phyloP scores from a whole-genome alignment of 345 rosid species.

The Moringa oleifera region DNA sequence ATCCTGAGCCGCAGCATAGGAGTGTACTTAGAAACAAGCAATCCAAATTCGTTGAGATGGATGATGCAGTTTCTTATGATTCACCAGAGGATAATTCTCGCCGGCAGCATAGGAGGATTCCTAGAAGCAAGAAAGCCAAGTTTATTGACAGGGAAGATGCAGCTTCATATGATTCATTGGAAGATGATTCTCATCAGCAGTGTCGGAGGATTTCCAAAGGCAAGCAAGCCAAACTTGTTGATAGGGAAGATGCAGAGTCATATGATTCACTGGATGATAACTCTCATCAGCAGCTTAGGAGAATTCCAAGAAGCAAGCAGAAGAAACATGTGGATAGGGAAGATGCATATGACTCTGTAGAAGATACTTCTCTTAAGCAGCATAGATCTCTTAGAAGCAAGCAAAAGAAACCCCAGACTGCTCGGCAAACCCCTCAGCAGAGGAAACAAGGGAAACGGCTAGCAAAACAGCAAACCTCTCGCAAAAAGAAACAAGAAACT shows the following conservation, averaged over 20 bases:
- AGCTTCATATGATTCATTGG: slow-evolving; percentile 36
- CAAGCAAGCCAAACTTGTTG: slow-evolving; percentile 25
- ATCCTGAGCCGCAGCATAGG: slow-evolving; percentile 23
- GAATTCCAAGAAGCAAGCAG: slow-evolving; percentile 27
- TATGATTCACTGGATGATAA: slow-evolving; percentile 37
- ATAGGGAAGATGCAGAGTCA: slow-evolving; percentile 29
- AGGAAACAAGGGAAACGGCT: slow-evolving; percentile 16
- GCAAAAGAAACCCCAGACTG: slow-evolving; percentile 11
- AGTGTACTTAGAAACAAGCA: slow-evolving; percentile 44
- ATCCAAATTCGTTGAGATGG: slow-evolving; percentile 27
- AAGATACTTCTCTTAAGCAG: slow-evolving; percentile 8
- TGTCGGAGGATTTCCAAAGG: slow-evolving; percentile 22
- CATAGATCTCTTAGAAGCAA: slow-evolving; percentile 22
- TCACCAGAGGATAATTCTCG: slow-evolving; percentile 25
- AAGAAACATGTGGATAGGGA: slow-evolving; percentile 20
- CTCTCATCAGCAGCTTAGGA: slow-evolving; percentile 8
- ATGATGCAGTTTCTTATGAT: slow-evolving; percentile 34
- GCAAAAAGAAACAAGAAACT: slow-evolving; percentile 35
- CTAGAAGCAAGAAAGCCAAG: slow-evolving; percentile 25
- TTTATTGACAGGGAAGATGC: slow-evolving; percentile 24
- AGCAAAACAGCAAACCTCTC: slow-evolving; percentile 8
- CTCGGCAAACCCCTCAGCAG: slow-evolving; percentile 21
- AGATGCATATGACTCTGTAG: slow-evolving; percentile 18
- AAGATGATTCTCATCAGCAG: slow-evolving; percentile 21
- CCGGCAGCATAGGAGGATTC: slow-evolving; percentile 14